Base-by-base conservation (phyloP, 2,329 filamentous ascomycete species). In the Xylariaceae sp. region DNA sequence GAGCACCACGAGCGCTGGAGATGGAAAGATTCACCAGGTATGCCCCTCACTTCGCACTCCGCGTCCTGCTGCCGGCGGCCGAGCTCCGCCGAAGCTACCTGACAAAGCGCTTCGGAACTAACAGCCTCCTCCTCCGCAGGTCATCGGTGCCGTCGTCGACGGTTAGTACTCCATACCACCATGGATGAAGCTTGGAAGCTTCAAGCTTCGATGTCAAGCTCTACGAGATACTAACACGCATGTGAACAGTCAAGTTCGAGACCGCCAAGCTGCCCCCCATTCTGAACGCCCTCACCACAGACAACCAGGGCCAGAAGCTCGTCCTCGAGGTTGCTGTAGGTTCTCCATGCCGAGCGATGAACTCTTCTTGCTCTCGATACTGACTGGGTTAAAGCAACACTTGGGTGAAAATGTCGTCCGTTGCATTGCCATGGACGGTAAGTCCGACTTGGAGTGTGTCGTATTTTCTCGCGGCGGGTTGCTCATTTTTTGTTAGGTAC, bases 361-460 rank as follows among this genome's bases (percentile, higher is more conserved):
- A 56, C 44, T 30, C 50, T 50, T 39, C 51, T 45, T 30, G 23
- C 23, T 18, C 61, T 51, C 55, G 63, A 73, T 82, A 68, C 84
- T 76, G 68, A 65, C 51, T 34, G 45, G 64, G 17, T 55, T 62
- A 69, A 72, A 97, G 92, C 94, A 99, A 97, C 94, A 97, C 87
- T 82, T 99, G 80, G 94, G 94, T 83, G 90, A 99, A 85, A 96
- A 91, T 84, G 90, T 97, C 76, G 94, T 99, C 78, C 88, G 94
- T 80, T 96, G 91, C 80, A 99, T 99, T 96, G 94, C 94, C 81
- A 99, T 99, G 94, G 94, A 99, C 82, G 94, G 93, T 95, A 87
- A 79, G 86, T 77, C 59, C 59, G 18, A 17, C 39, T 52, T 47
- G 57, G 66, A 65, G 65, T 67, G 64, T 57, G 61, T 65, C 59